phyloP scores from a whole-genome alignment of 2,329 filamentous ascomycete species.

The Claviceps purpurea region DNA sequence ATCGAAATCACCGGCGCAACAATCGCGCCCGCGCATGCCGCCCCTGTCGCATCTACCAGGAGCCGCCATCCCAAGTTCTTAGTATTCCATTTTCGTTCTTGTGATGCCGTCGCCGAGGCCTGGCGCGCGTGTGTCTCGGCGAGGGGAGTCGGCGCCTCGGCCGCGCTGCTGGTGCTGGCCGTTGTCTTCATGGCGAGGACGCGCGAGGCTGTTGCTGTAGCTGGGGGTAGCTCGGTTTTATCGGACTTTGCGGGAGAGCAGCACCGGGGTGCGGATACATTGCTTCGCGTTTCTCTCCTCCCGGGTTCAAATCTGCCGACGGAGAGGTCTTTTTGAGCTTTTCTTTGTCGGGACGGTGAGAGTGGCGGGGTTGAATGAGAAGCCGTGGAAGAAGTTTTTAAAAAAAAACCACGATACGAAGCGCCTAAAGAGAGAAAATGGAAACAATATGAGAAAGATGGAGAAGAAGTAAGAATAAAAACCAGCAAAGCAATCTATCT shows the following conservation, averaged over 20 bases:
- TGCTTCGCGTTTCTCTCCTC: not conserved
- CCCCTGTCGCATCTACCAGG: slow-evolving; percentile 54
- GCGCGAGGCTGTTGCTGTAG: no score
- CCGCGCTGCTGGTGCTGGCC: not conserved
- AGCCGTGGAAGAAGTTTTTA: no score
- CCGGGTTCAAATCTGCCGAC: no score
- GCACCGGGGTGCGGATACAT: not conserved
- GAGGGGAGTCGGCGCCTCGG: not conserved
- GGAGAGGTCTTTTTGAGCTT: not conserved
- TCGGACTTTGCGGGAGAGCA: not conserved
- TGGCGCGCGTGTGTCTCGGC: not conserved
- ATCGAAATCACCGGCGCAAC: slow-evolving; percentile 78
- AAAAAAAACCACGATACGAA: no score
- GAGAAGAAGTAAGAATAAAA: no score
- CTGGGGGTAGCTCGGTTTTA: no score
- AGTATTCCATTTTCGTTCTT: slow-evolving; percentile 51
- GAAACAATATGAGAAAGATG: no score
- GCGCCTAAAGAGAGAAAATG: no score
- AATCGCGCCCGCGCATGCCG: slow-evolving; percentile 56
- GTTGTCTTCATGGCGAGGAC: no score
- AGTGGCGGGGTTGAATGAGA: not conserved
- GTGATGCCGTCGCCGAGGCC: not conserved
- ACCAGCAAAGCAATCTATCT: no score
- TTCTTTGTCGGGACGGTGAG: not conserved
- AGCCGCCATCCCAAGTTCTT: slow-evolving; percentile 54